Base-by-base conservation (phyloP, 169 alveolate genomes). In the Cryptosporidium sp. region DNA sequence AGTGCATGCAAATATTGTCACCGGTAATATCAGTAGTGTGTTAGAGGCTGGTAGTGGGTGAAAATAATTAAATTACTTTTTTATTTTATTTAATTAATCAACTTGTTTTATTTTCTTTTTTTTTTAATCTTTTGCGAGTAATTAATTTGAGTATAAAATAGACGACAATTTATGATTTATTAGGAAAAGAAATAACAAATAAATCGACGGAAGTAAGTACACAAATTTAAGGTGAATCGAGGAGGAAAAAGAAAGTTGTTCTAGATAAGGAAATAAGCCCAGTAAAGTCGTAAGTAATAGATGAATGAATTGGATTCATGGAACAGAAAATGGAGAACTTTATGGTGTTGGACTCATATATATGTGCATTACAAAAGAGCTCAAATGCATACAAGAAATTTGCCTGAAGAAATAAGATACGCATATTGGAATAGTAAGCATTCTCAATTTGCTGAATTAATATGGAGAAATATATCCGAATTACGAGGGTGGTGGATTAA, bases 401-500 rank as follows among this genome's bases (percentile, higher is more conserved):
- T 93, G 84, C 93, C 95, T 8, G 95, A 94, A 52, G 94, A 94
- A 52, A 92, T 93, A 70, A 84, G 91, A 58, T 92, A 93, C 50
- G 94, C 92, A 51, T 96, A 94, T 92, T 96, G 98, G 98, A 96
- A 94, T 80, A 92, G 95, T 69, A 92, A 93, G 51, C 98, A 96
- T 85, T 94, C 93, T 61, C 95, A 94, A 48, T 94, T 96, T 91
- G 98, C 98, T 1, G 93, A 93, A 37, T 84, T 93, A 50, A 94
- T 95, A 65, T 91, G 97, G 93, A 93, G 91, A 50, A 96, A 94
- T 91, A 96, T 96, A 62, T 92, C 91, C 73, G 96, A 95, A 50
- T 84, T 96, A 68, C 91, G 94, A 80, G 95, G 98, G 14, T 96
- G 98, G 97, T 96, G 98, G 98, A 97, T 95, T 37, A 96, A 95